Evolutionary conservation across 1,284 basidiomycete genomes (phyloP).

Genomic region (Papiliotrema terrestris): DNA sequence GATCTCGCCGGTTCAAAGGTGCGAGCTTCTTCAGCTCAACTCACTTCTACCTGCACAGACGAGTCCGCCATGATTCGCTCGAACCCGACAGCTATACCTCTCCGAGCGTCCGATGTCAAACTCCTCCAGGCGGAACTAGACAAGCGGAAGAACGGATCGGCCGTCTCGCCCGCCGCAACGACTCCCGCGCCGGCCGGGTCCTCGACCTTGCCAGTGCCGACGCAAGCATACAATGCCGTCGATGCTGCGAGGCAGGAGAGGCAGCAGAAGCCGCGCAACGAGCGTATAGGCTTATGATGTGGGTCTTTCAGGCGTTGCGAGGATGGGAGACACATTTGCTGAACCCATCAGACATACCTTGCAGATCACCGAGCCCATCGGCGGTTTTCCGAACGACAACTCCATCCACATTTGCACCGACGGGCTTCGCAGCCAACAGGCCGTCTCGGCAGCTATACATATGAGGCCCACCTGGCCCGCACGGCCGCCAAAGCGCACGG

Average conservation of each 20-base stretch:
- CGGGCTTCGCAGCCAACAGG: too few species aligned
- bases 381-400: too few species aligned
- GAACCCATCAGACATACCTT: too few species aligned
- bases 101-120: conserved; percentile 41
- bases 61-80: conserved; percentile 39
- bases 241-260: conserved; percentile 10
- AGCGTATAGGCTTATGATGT: conserved; percentile 28
- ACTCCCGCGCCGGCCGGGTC: not conserved
- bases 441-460: too few species aligned
- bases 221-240: conserved; percentile 3
- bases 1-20: not conserved
- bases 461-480: too few species aligned
- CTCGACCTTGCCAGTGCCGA: not conserved
- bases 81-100: conserved; percentile 43
- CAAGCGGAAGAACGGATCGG: conserved; percentile 17
- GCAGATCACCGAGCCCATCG: too few species aligned
- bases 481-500: too few species aligned
- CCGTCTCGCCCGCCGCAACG: not conserved
- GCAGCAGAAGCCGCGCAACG: conserved; percentile 18
- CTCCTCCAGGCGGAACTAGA: conserved; percentile 41
- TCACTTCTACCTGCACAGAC: too few species aligned
- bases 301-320: not conserved
- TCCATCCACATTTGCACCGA: too few species aligned
- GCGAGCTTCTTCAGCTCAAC: not conserved
- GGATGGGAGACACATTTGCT: too few species aligned